Conservation (phyloP, 2,329 filamentous ascomycete genomes). For the Cryoendolithus antarcticus region DNA sequence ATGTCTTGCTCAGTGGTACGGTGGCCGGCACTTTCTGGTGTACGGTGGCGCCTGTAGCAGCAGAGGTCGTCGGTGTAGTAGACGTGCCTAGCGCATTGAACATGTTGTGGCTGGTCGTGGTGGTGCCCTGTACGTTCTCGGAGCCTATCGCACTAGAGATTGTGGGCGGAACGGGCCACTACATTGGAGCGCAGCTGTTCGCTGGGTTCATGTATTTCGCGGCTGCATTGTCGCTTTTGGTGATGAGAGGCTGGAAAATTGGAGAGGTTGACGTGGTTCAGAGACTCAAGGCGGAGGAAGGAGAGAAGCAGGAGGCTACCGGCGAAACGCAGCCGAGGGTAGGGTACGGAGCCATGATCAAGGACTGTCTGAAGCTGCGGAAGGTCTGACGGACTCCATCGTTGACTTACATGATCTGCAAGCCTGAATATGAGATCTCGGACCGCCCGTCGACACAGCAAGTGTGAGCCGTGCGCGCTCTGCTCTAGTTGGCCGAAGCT, state of each 20-base stretch:
- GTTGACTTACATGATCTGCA: no score
- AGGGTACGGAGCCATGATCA: no score
- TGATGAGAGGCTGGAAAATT: slow-evolving; percentile 50
- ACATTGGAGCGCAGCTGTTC: slow-evolving; percentile 48
- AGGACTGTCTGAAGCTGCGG: no score
- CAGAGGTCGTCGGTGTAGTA: slow-evolving; percentile 60
- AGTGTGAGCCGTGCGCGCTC: no score
- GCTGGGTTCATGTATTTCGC: slow-evolving; percentile 49
- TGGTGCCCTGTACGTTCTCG: slow-evolving; percentile 55
- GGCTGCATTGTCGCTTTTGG: slow-evolving; percentile 40
- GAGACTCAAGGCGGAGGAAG: slow-evolving; percentile 17
- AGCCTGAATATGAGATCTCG: no score
- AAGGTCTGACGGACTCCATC: no score
- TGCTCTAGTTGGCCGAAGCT: no score
- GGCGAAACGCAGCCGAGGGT: no score
- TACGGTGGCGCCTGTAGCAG: slow-evolving; percentile 55
- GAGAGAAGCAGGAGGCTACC: no score
- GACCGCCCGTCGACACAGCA: no score
- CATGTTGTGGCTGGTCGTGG: slow-evolving; percentile 59
- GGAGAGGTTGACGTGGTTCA: slow-evolving; percentile 36
- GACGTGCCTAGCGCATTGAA: slow-evolving; percentile 57
- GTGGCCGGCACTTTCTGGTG: slow-evolving; percentile 58
- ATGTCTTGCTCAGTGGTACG: slow-evolving; percentile 51
- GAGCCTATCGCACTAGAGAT: slow-evolving; percentile 46
- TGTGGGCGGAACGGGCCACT: slow-evolving; percentile 36